Evolutionary conservation across 768 basidiomycete species (phyloP).

Genomic region (Suillus spraguei): DNA sequence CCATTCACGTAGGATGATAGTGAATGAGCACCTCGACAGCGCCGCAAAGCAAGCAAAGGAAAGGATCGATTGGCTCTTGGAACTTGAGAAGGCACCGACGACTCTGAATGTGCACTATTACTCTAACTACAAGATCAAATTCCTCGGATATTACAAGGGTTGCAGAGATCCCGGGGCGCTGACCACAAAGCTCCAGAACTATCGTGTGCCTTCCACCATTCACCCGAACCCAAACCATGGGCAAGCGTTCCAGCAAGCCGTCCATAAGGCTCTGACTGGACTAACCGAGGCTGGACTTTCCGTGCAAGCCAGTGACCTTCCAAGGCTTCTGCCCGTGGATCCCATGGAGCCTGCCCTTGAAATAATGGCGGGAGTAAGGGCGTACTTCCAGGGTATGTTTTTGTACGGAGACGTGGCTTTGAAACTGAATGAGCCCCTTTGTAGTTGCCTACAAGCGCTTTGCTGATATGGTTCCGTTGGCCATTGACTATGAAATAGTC

Average conservation of each 20-base stretch:
- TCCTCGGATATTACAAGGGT: slow-evolving; percentile 50
- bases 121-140: slow-evolving; percentile 50
- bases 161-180: slow-evolving; percentile 18
- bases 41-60: slow-evolving; percentile 41
- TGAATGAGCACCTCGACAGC: slow-evolving; percentile 52
- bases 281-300: slow-evolving; percentile 28
- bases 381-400: slow-evolving; percentile 72
- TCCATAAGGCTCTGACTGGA: slow-evolving; percentile 32
- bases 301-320: slow-evolving; percentile 44
- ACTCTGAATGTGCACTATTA: slow-evolving; percentile 57
- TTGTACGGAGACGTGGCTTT: background rate
- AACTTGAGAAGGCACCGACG: slow-evolving; percentile 50
- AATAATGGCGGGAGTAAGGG: slow-evolving; percentile 74
- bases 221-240: background rate
- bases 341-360: slow-evolving; percentile 54
- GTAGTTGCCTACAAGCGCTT: slow-evolving; percentile 52
- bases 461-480: slow-evolving; percentile 43
- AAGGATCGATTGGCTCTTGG: slow-evolving; percentile 50
- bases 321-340: slow-evolving; percentile 53
- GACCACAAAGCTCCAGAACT: slow-evolving; percentile 12
- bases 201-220: slow-evolving; percentile 1
- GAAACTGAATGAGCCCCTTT: slow-evolving; percentile 2
- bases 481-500: slow-evolving; percentile 42
- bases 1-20: slow-evolving; percentile 40
- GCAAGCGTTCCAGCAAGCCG: slow-evolving; percentile 14